Evolutionary conservation across 208 protist genomes (phyloP).

Genomic region (Jaenimonas drosophilae): DNA sequence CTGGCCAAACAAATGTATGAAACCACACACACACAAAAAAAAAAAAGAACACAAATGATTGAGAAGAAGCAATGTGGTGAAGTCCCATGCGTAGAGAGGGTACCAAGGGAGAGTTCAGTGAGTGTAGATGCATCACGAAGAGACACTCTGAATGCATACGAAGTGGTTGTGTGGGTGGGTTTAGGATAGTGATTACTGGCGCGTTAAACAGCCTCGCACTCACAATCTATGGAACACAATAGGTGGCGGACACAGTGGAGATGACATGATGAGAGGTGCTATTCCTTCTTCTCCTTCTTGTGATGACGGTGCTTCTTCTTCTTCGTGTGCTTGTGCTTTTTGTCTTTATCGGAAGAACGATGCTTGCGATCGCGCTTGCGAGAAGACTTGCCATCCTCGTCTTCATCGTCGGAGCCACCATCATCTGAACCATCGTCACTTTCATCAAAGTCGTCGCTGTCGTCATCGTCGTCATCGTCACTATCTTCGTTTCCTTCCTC

Average conservation of each 20-base stretch:
- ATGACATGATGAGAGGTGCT: conserved; percentile 11
- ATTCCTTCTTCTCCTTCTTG: conserved; percentile 28
- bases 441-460: conserved; percentile 40
- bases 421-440: conserved; percentile 15
- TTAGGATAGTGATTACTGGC: too few relatives aligned
- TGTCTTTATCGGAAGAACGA: conserved; percentile 16
- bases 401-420: conserved; percentile 13
- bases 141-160: too few relatives aligned
- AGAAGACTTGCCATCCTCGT: conserved; percentile 10
- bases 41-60: conserved; percentile 3
- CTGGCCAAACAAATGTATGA: not conserved
- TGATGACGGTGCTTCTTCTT: conserved; percentile 28
- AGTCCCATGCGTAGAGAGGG: too few relatives aligned
- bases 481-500: conserved; percentile 35
- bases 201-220: too few relatives aligned
- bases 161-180: too few relatives aligned
- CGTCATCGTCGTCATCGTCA: conserved; percentile 20
- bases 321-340: conserved; percentile 23
- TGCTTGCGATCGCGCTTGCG: conserved; percentile 17
- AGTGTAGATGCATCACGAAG: too few relatives aligned
- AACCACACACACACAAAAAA: conserved; percentile 4
- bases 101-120: too few relatives aligned
- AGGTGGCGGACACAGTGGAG: too few relatives aligned
- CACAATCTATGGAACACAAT: too few relatives aligned
- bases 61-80: not conserved